Evolutionary conservation across 306 rosid species (phyloP).

Genomic region (Boehmeria nivea): DNA sequence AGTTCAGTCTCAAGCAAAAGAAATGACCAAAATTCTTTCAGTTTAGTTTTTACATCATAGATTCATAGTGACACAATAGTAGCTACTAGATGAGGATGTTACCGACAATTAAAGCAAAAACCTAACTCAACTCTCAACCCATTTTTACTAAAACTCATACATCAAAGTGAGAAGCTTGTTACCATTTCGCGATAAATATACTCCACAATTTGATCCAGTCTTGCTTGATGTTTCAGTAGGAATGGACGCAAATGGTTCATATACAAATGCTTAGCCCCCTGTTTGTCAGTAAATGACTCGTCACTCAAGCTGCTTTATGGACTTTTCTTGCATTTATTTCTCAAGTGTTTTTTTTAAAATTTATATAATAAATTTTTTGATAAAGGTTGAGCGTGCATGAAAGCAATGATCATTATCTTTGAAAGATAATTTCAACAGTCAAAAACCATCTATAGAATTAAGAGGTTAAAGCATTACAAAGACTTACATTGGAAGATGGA

Average conservation of each 20-base stretch:
- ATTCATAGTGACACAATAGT: too few relatives aligned
- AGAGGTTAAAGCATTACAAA: not conserved
- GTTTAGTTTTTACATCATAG: too few relatives aligned
- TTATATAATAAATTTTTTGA: too few relatives aligned
- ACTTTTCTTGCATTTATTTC: not conserved
- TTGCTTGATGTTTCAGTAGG: conserved; percentile 45
- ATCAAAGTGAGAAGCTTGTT: conserved; percentile 17
- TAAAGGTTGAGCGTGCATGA: too few relatives aligned
- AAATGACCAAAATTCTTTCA: not conserved
- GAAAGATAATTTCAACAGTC: too few relatives aligned
- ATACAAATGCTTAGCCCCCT: conserved; percentile 50
- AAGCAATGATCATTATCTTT: too few relatives aligned
- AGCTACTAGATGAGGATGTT: too few relatives aligned
- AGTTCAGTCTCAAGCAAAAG: not conserved
- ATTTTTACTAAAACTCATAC: not conserved
- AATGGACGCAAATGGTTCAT: conserved; percentile 46
- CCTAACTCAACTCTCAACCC: too few relatives aligned
- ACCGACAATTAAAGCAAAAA: too few relatives aligned
- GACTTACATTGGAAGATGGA: conserved; percentile 48
- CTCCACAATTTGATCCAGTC: conserved; percentile 36
- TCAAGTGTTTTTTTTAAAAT: not conserved
- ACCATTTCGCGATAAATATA: conserved; percentile 36
- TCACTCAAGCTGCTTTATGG: conserved; percentile 1
- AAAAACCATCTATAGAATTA: too few relatives aligned
- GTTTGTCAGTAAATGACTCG: conserved; percentile 16